Evolutionary conservation across 495 filamentous ascomycete species (phyloP).

Genomic region (Daldinia bambusicola): DNA sequence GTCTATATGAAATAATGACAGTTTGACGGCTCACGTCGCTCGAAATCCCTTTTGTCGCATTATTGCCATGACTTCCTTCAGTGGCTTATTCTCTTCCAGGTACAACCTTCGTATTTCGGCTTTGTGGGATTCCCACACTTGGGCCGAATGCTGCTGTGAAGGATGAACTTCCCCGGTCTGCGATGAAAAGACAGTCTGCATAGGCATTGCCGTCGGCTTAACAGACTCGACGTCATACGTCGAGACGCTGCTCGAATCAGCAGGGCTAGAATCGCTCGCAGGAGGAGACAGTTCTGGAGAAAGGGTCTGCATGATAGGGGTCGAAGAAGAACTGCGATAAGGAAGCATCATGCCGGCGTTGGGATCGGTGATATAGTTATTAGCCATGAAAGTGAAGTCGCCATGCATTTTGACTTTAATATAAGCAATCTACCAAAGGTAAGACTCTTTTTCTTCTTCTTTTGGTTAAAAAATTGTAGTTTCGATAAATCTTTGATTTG

Average conservation of each 20-base stretch:
- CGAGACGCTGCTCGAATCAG: slow-evolving; percentile 28
- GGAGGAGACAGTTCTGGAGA: slow-evolving; percentile 39
- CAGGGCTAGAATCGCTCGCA: slow-evolving; percentile 34
- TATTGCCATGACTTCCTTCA: slow-evolving; percentile 53
- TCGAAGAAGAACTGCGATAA: slow-evolving; percentile 29
- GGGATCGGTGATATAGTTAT: slow-evolving; percentile 23
- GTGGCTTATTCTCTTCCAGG: slow-evolving; percentile 48
- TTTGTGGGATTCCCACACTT: slow-evolving; percentile 52
- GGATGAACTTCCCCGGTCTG: slow-evolving; percentile 49
- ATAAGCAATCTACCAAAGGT: not conserved
- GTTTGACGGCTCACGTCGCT: slow-evolving; percentile 48
- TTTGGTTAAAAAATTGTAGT: not conserved
- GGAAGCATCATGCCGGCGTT: slow-evolving; percentile 32
- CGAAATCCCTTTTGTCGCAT: slow-evolving; percentile 51
- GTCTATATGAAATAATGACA: slow-evolving; percentile 8
- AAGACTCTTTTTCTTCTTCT: slow-evolving; percentile 4
- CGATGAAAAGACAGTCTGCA: slow-evolving; percentile 50
- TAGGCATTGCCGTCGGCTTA: slow-evolving; percentile 39
- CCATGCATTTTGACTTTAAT: slow-evolving; percentile 29
- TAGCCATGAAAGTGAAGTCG: slow-evolving; percentile 38
- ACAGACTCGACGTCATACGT: slow-evolving; percentile 35
- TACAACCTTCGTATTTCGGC: slow-evolving; percentile 49
- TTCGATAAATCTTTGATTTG: slow-evolving; percentile 1
- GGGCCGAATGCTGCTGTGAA: slow-evolving; percentile 46
- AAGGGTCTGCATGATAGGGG: slow-evolving; percentile 35